These are phyloP conservation scores for Ilyonectria mors-panacis DNA, from an alignment of 2,329 filamentous ascomycete genomes.

Conservation along the genomic window DNA sequence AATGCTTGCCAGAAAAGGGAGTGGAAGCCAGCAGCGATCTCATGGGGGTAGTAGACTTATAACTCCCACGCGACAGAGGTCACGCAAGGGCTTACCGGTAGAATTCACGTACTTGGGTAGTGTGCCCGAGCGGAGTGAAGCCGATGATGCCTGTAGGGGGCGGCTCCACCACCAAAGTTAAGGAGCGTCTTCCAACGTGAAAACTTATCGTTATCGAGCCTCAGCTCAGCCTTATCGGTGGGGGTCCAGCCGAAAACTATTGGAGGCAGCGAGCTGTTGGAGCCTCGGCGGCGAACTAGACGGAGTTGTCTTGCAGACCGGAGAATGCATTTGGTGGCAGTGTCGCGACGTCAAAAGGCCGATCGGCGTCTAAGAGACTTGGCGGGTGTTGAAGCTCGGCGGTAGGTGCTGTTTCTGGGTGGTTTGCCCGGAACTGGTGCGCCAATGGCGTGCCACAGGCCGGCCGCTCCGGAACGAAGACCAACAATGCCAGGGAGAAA, in stretches of 20 bases:
- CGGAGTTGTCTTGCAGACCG: not conserved
- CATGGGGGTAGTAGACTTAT: not conserved
- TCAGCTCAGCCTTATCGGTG: conserved; percentile 40
- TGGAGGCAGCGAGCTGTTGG: conserved; percentile 27
- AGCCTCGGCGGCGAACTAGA: conserved; percentile 12
- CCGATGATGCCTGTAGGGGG: not conserved
- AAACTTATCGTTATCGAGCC: conserved; percentile 32
- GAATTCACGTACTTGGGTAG: not conserved
- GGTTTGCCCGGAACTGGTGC: not conserved
- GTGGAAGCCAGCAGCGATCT: too few relatives aligned
- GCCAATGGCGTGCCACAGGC: not conserved
- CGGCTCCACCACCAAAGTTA: not conserved
- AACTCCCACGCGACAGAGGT: not conserved
- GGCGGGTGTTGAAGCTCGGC: not conserved
- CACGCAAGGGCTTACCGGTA: not conserved
- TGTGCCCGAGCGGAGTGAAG: not conserved
- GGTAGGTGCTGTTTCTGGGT: conserved; percentile 2
- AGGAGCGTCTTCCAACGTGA: not conserved
- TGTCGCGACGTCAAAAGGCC: not conserved
- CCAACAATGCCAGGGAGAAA: not conserved
- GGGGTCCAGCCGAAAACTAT: conserved; percentile 28
- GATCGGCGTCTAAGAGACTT: not conserved
- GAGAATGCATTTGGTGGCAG: conserved; percentile 7
- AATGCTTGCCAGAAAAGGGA: not conserved
- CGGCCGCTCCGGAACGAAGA: not conserved